Conservation (phyloP, 768 basidiomycete species). For the Sarcodon sp. region DNA sequence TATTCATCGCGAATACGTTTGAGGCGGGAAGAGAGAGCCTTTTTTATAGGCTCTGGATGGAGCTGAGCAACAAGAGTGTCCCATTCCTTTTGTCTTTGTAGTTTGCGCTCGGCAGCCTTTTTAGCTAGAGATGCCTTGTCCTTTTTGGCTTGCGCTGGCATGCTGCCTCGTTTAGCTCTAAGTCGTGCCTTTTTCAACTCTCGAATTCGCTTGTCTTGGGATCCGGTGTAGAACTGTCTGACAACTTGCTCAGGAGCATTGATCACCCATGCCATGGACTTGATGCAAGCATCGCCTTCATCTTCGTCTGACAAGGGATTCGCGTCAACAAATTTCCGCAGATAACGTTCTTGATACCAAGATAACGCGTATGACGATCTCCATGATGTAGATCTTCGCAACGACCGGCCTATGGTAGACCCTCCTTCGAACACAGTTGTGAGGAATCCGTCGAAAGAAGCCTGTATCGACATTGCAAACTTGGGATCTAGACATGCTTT, state of each 20-base stretch:
- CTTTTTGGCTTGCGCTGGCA: constrained; percentile 12
- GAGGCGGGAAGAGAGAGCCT: constrained; percentile 35
- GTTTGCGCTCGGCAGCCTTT: constrained; percentile 52
- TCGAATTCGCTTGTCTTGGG: constrained; percentile 23
- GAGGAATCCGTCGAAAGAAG: background rate
- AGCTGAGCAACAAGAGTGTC: constrained; percentile 36
- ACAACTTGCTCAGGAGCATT: constrained; percentile 43
- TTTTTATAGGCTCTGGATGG: constrained; percentile 38
- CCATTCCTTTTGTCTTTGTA: constrained; percentile 56
- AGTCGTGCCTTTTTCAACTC: constrained; percentile 31
- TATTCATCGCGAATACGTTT: constrained; percentile 43
- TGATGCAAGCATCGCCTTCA: constrained; percentile 22
- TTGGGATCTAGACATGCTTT: constrained; percentile 28
- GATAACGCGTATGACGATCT: constrained; percentile 45
- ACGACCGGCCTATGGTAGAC: constrained; percentile 26
- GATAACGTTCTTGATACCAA: constrained; percentile 55
- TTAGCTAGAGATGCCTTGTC: constrained; percentile 35
- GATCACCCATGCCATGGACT: constrained; percentile 36
- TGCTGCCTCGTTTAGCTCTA: constrained; percentile 9
- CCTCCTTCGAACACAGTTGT: constrained; percentile 6
- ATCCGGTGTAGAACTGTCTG: constrained; percentile 27
- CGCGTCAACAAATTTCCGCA: constrained; percentile 36
- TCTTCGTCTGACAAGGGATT: constrained; percentile 40
- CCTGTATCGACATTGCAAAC: constrained; percentile 10
- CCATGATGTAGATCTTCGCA: constrained; percentile 55